A percentile compares a stretch with the other conserved stretches of the same genome.
Evolutionary conservation across 163 green algal species (phyloP).

Genomic region (Scenedesmus sp.): DNA sequence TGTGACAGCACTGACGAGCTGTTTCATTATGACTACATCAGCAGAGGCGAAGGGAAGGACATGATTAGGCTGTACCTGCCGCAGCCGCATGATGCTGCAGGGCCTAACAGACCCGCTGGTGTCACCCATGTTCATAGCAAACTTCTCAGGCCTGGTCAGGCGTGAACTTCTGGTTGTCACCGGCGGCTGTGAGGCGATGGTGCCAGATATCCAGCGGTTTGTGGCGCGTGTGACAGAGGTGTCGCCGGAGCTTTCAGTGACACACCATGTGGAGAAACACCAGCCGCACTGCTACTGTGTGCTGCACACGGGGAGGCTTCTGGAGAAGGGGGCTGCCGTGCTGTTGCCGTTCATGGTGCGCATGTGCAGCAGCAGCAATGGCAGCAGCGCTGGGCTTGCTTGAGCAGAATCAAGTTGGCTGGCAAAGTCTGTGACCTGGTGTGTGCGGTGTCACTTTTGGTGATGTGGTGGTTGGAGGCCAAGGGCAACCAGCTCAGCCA

Average conservation of each 20-base stretch:
- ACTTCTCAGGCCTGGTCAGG: conserved; percentile 19
- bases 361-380: not conserved
- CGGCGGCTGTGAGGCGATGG: conserved; percentile 24
- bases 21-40: conserved; percentile 31
- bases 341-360: conserved; percentile 32
- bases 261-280: conserved; percentile 7
- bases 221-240: not conserved
- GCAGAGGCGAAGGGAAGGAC: not conserved
- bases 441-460: not conserved
- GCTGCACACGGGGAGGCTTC: not conserved
- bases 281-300: conserved; percentile 35
- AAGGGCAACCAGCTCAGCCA: not conserved
- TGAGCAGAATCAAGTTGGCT: no score
- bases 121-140: conserved; percentile 9
- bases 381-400: not conserved
- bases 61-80: not conserved
- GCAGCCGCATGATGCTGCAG: not conserved
- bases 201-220: conserved; percentile 21
- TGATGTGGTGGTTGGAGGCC: not conserved
- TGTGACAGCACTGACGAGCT: conserved; percentile 1
- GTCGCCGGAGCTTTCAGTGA: not conserved
- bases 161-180: conserved; percentile 18
- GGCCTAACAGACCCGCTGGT: conserved; percentile 11
- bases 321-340: conserved; percentile 17
- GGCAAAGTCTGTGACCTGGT: no score